phyloP scores from a whole-genome alignment of 352 stramenopile genomes.

The Phytophthora megakarya region DNA sequence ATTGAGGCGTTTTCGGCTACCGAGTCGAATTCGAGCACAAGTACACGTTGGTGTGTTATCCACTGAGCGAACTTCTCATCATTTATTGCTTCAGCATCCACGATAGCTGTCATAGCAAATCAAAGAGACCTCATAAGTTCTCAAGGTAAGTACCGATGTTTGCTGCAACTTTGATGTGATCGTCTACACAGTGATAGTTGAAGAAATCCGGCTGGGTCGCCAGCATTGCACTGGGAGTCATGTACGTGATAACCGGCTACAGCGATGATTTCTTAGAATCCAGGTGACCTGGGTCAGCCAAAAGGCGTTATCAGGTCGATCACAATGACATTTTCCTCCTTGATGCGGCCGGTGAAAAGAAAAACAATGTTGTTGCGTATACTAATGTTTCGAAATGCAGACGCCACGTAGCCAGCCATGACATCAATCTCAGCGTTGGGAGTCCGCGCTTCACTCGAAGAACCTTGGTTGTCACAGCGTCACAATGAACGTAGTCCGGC shows the following conservation, averaged over 20 bases:
- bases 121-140: conserved; percentile 15
- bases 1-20: not conserved
- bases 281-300: conserved; percentile 21
- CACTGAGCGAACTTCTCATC: conserved; percentile 22
- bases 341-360: conserved; percentile 13
- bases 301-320: conserved; percentile 23
- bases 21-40: conserved; percentile 19
- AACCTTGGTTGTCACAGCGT: conserved; percentile 14
- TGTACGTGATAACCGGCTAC: conserved; percentile 13
- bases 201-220: not conserved
- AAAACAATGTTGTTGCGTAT: conserved; percentile 25
- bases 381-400: not conserved
- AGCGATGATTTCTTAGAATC: conserved; percentile 16
- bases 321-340: conserved; percentile 24
- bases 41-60: conserved; percentile 5
- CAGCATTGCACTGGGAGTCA: not conserved
- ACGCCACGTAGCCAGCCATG: conserved; percentile 16
- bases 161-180: conserved; percentile 16
- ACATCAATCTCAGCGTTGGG: not conserved
- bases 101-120: conserved; percentile 23
- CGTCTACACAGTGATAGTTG: conserved; percentile 30
- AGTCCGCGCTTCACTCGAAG: not conserved
- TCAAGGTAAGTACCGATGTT: not conserved
- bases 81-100: conserved; percentile 20
- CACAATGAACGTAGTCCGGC: conserved; percentile 25